phyloP scores from a whole-genome alignment of 192 early-diverging fungal species.

The Gamsiella multidivaricata region DNA sequence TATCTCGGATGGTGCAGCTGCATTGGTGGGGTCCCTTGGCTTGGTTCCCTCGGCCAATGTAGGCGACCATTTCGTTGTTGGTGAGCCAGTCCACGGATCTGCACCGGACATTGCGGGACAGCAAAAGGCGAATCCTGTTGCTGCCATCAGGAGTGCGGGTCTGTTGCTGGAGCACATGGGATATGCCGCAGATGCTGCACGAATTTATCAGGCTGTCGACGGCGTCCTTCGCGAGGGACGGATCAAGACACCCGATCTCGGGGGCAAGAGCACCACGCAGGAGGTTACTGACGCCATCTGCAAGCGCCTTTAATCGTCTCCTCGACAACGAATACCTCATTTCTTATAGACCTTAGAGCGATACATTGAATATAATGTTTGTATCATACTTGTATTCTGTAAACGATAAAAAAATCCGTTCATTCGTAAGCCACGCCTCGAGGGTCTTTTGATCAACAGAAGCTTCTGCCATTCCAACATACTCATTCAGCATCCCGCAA shows the following conservation, averaged over 20 bases:
- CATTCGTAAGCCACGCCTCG: too few species aligned
- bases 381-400: too few species aligned
- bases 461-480: background rate
- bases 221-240: slow-evolving; percentile 70
- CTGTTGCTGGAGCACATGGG: slow-evolving; percentile 92
- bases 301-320: slow-evolving; percentile 73
- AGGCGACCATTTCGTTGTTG: slow-evolving; percentile 94
- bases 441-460: too few species aligned
- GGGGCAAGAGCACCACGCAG: slow-evolving; percentile 85
- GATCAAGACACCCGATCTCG: slow-evolving; percentile 87
- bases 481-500: background rate
- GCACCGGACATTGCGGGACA: slow-evolving; percentile 98
- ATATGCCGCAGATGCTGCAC: slow-evolving; percentile 72
- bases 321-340: background rate
- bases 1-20: slow-evolving; percentile 96
- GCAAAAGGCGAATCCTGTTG: slow-evolving; percentile 96
- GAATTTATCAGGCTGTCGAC: slow-evolving; percentile 90
- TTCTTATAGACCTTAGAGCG: background rate
- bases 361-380: too few species aligned
- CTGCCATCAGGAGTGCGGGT: slow-evolving; percentile 93
- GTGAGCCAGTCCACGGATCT: slow-evolving; percentile 96
- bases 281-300: slow-evolving; percentile 87
- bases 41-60: slow-evolving; percentile 97
- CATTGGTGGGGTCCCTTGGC: slow-evolving; percentile 93
- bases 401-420: too few species aligned